Conservation (phyloP, 2,329 filamentous ascomycete genomes). For the Bipolaris cookei region DNA sequence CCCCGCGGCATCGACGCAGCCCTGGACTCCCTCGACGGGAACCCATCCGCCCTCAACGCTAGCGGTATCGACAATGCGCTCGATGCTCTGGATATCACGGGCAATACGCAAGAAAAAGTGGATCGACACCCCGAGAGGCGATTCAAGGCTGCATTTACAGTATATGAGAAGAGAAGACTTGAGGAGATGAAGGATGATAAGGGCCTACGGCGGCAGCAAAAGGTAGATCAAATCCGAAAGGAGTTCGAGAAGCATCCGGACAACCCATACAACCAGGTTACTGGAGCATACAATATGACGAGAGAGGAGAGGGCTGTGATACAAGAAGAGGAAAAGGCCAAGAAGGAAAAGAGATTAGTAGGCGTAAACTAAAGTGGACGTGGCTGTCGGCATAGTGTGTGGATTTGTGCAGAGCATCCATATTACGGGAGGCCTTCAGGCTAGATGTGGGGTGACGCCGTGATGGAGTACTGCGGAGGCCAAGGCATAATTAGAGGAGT, state of each 20-base stretch:
- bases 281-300: conserved; percentile 75
- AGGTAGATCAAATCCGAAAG: conserved; percentile 81
- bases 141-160: conserved; percentile 83
- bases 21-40: conserved; percentile 49
- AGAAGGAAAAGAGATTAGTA: conserved; percentile 74
- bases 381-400: not conserved
- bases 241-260: conserved; percentile 95
- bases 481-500: conserved; percentile 3
- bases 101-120: conserved; percentile 69
- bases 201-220: conserved; percentile 81
- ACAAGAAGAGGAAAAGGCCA: conserved; percentile 69
- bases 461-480: conserved; percentile 2
- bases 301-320: conserved; percentile 76
- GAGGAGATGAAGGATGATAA: conserved; percentile 86
- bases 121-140: conserved; percentile 88
- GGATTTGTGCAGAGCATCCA: conserved; percentile 11
- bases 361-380: conserved; percentile 15
- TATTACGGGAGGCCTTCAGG: conserved; percentile 17
- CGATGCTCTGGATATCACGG: conserved; percentile 77
- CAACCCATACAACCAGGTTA: conserved; percentile 92
- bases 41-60: conserved; percentile 71
- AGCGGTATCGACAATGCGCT: conserved; percentile 92
- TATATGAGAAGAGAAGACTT: conserved; percentile 80
- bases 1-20: conserved; percentile 72
- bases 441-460: conserved; percentile 21